Evolutionary conservation across 1,139 yeast species (phyloP), one percentile per base, ranked within the genome.

Genomic region (Candida freyschussii): DNA sequence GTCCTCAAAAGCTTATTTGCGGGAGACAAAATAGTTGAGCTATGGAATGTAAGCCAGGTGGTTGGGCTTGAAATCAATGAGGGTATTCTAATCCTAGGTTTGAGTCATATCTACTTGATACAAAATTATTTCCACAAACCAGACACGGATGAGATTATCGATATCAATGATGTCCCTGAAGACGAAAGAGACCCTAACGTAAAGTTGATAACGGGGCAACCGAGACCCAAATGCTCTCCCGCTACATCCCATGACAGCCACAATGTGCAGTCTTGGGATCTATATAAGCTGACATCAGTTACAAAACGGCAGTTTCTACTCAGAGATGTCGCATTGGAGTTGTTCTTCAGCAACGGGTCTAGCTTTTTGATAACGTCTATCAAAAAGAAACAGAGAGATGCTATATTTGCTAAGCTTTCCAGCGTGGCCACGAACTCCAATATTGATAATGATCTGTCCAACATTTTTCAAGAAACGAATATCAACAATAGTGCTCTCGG

Each of bases 1-100:
- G 81, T 85, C 1, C 59, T 84, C 18, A 65, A 89, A 37, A 72
- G 82, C 45, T 58, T 85, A 32, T 78, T 63, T 47, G 68, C 75
- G 37, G 83, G 84, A n/a, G 96, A 85, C 52, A 70, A 68, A 33
- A 81, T 85, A 17, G 66, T 63, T 11, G 73, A 75, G 8, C 58
- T 85, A n/a, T 78, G 85, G 78, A 85, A 85, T 53, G 75, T 82
- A 2, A 75, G 87, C 39, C 77, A 78, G 33, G 72, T 85, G 16
- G 62, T 78, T 38, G 95, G 95, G 0, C 59, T 85, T 15, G 83
- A 78, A 15, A 76, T 87, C 1, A 62, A 69, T 15, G 94, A 84
- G 50, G 83, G 91, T 21, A 65, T 85, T 29, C 60, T 85, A 58
- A 79, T 85, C 15, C 53, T 80, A 19, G 94, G 95, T 0, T 59